These are phyloP conservation scores for Gorgonomyces haynaldii DNA, from an alignment of 192 early-diverging fungal genomes.

Conservation along the genomic window DNA sequence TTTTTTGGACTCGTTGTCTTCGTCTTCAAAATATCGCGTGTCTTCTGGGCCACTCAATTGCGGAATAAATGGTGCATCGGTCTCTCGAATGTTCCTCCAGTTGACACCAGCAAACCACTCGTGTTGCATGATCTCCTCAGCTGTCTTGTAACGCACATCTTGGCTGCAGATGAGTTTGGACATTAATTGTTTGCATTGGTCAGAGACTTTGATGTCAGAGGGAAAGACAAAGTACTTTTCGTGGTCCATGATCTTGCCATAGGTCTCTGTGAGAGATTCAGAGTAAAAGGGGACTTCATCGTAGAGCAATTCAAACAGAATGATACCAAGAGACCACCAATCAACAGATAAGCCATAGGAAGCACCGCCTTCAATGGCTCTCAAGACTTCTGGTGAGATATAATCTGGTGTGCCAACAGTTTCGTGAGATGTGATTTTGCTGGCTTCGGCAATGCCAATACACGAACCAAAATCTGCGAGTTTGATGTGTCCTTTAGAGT, in stretches of 20 bases:
- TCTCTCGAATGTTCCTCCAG: conserved; percentile 27
- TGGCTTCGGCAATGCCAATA: conserved; percentile 46
- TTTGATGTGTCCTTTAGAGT: conserved; percentile 64
- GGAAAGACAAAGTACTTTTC: conserved; percentile 66
- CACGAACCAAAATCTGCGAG: conserved; percentile 76
- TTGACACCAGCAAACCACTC: conserved; percentile 35
- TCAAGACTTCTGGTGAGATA: conserved; percentile 90
- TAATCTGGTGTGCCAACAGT: conserved; percentile 74
- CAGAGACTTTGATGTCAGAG: conserved; percentile 41
- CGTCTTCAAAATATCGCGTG: conserved; percentile 79
- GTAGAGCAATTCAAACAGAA: conserved; percentile 74
- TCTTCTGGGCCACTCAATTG: conserved; percentile 76
- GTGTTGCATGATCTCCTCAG: conserved; percentile 28
- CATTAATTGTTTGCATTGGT: conserved; percentile 61
- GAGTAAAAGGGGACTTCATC: conserved; percentile 83
- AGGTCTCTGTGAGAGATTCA: conserved; percentile 74
- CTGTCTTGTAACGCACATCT: conserved; percentile 41
- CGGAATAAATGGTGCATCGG: conserved; percentile 74
- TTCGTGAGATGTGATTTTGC: conserved; percentile 35
- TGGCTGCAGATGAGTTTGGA: conserved; percentile 53
- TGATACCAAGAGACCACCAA: conserved; percentile 61
- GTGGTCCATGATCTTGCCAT: conserved; percentile 73
- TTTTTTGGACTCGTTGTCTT: conserved; percentile 54
- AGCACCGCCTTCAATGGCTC: conserved; percentile 62
- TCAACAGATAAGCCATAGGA: conserved; percentile 68